Base-by-base conservation (phyloP, 176 grass and related monocot species). In the Rhynchospora pubera region DNA sequence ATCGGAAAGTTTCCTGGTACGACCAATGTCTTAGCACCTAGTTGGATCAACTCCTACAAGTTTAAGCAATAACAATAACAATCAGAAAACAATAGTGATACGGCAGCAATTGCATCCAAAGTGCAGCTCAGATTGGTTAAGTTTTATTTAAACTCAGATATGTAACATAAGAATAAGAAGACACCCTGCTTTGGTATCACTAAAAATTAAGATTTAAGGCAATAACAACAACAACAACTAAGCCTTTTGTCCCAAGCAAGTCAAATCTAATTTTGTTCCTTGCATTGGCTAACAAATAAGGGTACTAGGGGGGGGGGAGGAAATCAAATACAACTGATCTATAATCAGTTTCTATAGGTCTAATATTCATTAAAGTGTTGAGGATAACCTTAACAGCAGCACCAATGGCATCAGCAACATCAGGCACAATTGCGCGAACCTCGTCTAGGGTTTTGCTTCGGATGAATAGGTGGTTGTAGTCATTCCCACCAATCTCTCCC, bases 401-500 rank as follows among this genome's bases (percentile, higher is more conserved):
- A 23, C 88, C 83, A 63, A 97, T 94, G 42, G 86, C 85, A 66
- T 84, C 79, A 44, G 90, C 82, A 80, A 97, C 90, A 70, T 83
- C 57, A 84, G 91, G 91, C 87, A 94, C 94, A 76, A 97, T 65
- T 58, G 86, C 84, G 12, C 82, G 86, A 58, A 97, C 19, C 71
- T 94, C 88, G 23, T 89, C 83, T 26, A 87, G 53, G 32, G 88
- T 88, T 82, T 85, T 92, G 2, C 85, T 84, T 80, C 89, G 84
- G 63, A 94, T 75, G 46, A 97, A 92, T 81, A 93, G 83, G 83
- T 94, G 94, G 53, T 97, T 97, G 67, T 97, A 92, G 89, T 97
- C 94, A 65, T 97, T 97, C 63, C 94, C 91, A 3, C 94, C 94
- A 10, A 97, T 91, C 65, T 97, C 94, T 64, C 94, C 94, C 34